A percentile compares a stretch with the other conserved stretches of the same genome.
Conservation (phyloP, 257 asterid species). For the Oldenlandia corymbosa region DNA sequence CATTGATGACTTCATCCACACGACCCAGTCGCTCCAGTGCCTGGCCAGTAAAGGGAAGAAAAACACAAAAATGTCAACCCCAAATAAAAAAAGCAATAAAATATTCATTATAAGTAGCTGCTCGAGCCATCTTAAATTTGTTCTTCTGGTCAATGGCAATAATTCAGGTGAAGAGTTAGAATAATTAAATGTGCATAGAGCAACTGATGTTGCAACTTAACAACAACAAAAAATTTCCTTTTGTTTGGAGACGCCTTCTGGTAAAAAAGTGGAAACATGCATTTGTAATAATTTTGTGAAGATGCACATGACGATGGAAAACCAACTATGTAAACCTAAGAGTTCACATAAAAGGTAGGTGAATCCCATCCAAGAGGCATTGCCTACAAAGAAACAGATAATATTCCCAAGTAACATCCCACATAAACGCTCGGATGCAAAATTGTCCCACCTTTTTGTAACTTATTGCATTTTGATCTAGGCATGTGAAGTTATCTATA, state of each 20-base stretch:
- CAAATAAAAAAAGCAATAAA: too few relatives aligned
- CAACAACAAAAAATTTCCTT: background rate
- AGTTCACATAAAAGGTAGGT: background rate
- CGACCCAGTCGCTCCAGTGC: constrained; percentile 91
- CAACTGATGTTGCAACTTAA: too few relatives aligned
- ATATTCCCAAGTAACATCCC: background rate
- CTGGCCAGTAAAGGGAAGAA: constrained; percentile 34
- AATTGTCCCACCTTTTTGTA: background rate
- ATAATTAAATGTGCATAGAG: too few relatives aligned
- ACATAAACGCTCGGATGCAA: background rate
- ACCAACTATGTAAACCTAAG: background rate
- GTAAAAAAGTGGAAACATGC: background rate
- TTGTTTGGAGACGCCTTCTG: background rate
- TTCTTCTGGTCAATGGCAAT: background rate
- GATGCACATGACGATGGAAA: background rate
- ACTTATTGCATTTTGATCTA: background rate
- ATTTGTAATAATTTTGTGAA: background rate
- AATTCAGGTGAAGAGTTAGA: too few relatives aligned
- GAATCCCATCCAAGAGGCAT: background rate
- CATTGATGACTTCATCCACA: constrained; percentile 83
- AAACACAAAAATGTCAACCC: background rate
- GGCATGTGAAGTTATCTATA: background rate
- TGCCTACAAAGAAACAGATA: background rate
- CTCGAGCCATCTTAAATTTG: background rate
- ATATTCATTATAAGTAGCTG: background rate